Base-by-base conservation (phyloP, 495 filamentous ascomycete species). In the Cenococcum geophilum region DNA sequence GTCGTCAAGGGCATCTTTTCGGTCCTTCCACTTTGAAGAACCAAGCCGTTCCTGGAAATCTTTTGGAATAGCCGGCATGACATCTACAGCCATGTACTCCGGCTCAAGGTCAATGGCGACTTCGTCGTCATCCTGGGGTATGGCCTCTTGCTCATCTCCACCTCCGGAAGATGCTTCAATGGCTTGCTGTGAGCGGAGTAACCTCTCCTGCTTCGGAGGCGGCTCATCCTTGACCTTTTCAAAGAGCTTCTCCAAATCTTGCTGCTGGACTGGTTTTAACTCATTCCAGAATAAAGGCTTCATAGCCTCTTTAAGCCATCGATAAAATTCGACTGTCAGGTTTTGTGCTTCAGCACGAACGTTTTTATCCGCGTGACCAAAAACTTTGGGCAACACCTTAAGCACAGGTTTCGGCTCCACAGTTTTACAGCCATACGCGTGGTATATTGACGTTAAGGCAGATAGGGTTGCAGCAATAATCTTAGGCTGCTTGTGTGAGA, bases 241-340 rank as follows among this genome's bases (percentile, higher is more conserved):
- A 60, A 99, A 99, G 43, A 95, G 80, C 59, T 92, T 89, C 65
- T 99, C 95, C 56, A 99, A 72, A 71, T 99, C 95, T 62, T 83
- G 83, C 71, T 99, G 95, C 65, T 99, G 95, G 1, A 95, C 91
- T 1, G 91, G 89, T 72, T 99, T 99, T 60, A 99, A 74, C 45
- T 97, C 95, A 45, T 82, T 83, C 90, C 92, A 99, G 71, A 99
- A 99, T 71, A 96, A 84, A 18, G 92, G 89, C 72, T 99, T 99
- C 82, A 99, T 97, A 1, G 92, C 95, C 58, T 99, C 95, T 61
- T 89, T 87, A 34, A 99, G 80, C 95, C 95, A 99, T 72, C 95
- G 80, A 74, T 97, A 99, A 48, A 99, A 82, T 68, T 97, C 95
- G 53, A 96, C 92, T 0, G 91, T 86, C 32, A 99, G 78, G 64